Evolutionary conservation across 805 yeast species (phyloP).

Genomic region (Metschnikowia borealis): DNA sequence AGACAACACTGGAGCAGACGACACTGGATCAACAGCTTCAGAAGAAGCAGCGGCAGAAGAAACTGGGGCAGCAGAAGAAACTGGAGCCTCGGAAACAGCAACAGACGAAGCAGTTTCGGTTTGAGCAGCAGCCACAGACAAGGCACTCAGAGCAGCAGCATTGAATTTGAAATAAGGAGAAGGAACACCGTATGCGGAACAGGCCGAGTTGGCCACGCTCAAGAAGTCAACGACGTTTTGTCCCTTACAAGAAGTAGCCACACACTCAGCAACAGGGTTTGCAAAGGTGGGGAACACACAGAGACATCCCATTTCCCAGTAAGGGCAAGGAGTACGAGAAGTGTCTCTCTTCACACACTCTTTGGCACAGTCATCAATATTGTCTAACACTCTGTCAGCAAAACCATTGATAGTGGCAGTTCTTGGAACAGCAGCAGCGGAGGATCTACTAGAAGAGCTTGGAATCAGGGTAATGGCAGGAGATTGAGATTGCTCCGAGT

Average conservation of each 20-base stretch:
- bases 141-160: conserved; percentile 4
- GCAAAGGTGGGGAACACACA: conserved; percentile 12
- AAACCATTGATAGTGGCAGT: conserved; percentile 14
- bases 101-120: background rate
- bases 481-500: conserved; percentile 2
- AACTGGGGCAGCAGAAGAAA: background rate
- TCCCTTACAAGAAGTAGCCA: conserved; percentile 11
- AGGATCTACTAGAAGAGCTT: background rate
- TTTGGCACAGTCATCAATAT: conserved; percentile 12
- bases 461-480: conserved; percentile 7
- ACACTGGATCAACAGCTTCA: background rate
- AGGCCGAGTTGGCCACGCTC: conserved; percentile 10
- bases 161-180: conserved; percentile 20
- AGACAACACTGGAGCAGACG: background rate
- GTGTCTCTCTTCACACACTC: conserved; percentile 9
- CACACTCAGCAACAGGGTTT: conserved; percentile 10
- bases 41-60: background rate
- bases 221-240: conserved; percentile 7
- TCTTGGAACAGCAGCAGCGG: conserved; percentile 3
- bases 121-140: conserved; percentile 6
- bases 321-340: conserved; percentile 11
- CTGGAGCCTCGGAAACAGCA: background rate
- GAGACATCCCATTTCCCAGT: conserved; percentile 17
- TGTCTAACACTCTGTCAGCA: conserved; percentile 11
- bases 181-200: conserved; percentile 10